phyloP scores from a whole-genome alignment of 306 rosid species.

The Castanospermum australe region DNA sequence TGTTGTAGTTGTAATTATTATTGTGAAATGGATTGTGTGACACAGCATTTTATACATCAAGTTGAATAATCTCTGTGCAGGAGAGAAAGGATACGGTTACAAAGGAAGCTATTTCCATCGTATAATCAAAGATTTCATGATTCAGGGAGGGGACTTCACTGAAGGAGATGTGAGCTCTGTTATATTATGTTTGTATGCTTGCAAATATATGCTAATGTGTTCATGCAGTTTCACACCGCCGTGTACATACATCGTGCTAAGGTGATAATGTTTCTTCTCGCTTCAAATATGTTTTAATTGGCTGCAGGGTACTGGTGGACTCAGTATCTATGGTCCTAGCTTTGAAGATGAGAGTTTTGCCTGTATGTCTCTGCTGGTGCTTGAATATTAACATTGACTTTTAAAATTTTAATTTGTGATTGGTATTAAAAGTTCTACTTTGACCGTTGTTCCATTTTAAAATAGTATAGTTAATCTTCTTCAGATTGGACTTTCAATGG shows the following conservation, averaged over 20 bases:
- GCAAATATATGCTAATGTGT: not conserved
- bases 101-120: conserved; percentile 83
- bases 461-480: not conserved
- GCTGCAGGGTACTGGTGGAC: conserved; percentile 91
- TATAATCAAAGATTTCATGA: conserved; percentile 80
- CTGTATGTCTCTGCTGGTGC: conserved; percentile 45
- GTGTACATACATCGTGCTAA: not conserved
- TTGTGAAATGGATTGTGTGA: not conserved
- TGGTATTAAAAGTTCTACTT: not conserved
- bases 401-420: not conserved
- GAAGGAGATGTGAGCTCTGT: conserved; percentile 64
- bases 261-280: not conserved
- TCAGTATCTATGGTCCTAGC: conserved; percentile 74
- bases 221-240: not conserved
- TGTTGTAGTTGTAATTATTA: conserved; percentile 4
- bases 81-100: conserved; percentile 93
- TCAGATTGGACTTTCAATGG: not conserved
- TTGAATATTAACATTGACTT: conserved; percentile 20
- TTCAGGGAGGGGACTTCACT: conserved; percentile 97
- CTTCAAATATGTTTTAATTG: conserved; percentile 24
- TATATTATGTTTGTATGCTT: conserved; percentile 16
- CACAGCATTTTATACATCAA: conserved; percentile 1
- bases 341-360: conserved; percentile 76
- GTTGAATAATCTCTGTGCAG: conserved; percentile 42
- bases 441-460: not conserved